Evolutionary conservation across 192 early-diverging fungal species (phyloP), one percentile per base, ranked within the genome.

Genomic region (Coemansia reversa): DNA sequence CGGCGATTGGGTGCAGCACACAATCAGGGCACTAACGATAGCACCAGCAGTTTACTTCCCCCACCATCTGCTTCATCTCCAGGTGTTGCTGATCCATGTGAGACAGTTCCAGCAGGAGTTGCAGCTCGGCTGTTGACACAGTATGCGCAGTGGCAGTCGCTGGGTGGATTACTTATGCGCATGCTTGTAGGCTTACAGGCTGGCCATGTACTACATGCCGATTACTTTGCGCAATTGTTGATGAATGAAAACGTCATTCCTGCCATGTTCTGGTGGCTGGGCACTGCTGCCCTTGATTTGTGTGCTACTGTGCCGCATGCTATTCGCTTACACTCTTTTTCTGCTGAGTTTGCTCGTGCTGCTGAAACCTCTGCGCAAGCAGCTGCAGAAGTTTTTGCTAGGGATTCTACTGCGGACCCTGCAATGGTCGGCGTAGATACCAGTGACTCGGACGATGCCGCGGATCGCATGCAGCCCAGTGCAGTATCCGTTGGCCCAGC

Each of bases 231-330:
- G 8, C 77, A 80, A 62, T 59, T 80, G 16, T 51, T 80, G 64
- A 74, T 80, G 71, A 80, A 80, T 59, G 67, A 74, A 51, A 74
- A 80, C 65, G 39, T 80, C 22, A 80, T 80, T 14, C 72, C 72
- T 4, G 77, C 77, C 0, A 18, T 74, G 47, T 80, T 80, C 55
- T 80, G 77, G 77, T 80, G 77, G 77, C 56, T 80, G 63, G 77
- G 77, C 16, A 80, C 77, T 6, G 67, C 72, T 8, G 60, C 62
- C 9, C 62, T 74, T 1, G 64, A 67, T 32, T 45, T 74, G 42
- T 65, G 64, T 42, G n/a, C 51, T 23, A 48, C 19, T 1, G 52
- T 71, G 30, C 77, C 72, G 28, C 25, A 16, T 3, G n/a, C 67
- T 4, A 25, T 80, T 29, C 55, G 60, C n/a, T 16, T n/a, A 7